A percentile compares a stretch with the other conserved stretches of the same genome.
Evolutionary conservation across 257 asterid genomes (phyloP).

Genomic region (Solanum clarkiae): DNA sequence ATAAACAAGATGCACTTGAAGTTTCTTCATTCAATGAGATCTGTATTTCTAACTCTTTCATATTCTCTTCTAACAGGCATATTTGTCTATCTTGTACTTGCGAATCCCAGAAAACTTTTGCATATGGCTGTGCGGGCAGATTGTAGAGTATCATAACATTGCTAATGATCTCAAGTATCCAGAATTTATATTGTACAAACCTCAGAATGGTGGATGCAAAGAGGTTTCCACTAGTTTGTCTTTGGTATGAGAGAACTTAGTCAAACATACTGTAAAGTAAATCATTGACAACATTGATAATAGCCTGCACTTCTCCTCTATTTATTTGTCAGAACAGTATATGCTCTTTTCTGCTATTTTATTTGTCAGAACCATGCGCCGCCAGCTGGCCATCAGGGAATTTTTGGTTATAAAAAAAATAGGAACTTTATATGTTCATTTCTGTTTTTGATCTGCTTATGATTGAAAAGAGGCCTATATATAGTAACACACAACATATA

Average conservation of each 20-base stretch:
- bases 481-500: neutral
- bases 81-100: slow-evolving; percentile 70
- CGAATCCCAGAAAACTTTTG: slow-evolving; percentile 40
- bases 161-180: slow-evolving; percentile 71
- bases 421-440: neutral
- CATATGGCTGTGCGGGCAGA: slow-evolving; percentile 56
- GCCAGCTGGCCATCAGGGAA: neutral
- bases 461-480: neutral
- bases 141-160: slow-evolving; percentile 57
- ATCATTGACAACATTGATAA: neutral
- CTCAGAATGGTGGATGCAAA: slow-evolving; percentile 46
- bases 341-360: neutral
- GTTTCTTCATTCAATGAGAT: neutral
- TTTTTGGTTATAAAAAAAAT: neutral
- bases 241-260: neutral
- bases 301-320: neutral
- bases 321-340: neutral
- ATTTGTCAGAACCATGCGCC: neutral
- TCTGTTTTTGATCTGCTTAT: neutral
- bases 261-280: neutral
- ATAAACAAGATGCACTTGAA: neutral
- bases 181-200: slow-evolving; percentile 65
- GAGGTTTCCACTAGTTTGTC: slow-evolving; percentile 10
- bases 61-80: slow-evolving; percentile 48
- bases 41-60: neutral